phyloP scores from a whole-genome alignment of 768 basidiomycete species.

The Chalciporus sphaerocephalus region DNA sequence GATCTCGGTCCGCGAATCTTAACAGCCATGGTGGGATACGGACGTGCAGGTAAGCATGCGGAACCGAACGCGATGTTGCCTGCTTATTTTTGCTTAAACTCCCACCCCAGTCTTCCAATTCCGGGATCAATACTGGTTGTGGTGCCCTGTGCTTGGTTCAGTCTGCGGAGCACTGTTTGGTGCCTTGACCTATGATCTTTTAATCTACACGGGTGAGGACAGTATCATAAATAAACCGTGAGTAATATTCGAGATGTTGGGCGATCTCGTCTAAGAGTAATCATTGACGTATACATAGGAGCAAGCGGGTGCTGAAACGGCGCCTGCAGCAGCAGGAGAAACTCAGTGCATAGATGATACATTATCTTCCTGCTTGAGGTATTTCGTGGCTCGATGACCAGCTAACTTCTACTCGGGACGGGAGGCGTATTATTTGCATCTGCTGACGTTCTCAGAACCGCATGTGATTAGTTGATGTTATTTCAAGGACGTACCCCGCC shows the following conservation, averaged over 20 bases:
- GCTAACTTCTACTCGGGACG: no score
- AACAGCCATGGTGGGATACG: slow-evolving; percentile 65
- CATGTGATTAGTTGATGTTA: no score
- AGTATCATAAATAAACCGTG: slow-evolving; percentile 48
- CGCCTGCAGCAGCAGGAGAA: background rate
- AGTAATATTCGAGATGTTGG: background rate
- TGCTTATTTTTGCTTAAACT: background rate
- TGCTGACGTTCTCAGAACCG: no score
- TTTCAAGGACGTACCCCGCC: no score
- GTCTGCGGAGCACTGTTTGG: slow-evolving; percentile 53
- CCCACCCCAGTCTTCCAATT: slow-evolving; percentile 15
- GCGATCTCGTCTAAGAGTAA: background rate
- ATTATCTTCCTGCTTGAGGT: background rate
- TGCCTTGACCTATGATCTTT: slow-evolving; percentile 48
- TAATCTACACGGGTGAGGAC: slow-evolving; percentile 52
- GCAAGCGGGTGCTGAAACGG: background rate
- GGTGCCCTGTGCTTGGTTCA: slow-evolving; percentile 56
- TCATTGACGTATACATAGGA: background rate
- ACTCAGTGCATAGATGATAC: background rate
- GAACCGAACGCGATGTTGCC: background rate
- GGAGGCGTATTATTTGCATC: no score
- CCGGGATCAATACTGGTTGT: slow-evolving; percentile 61
- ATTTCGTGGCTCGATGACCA: background rate
- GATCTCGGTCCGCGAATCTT: slow-evolving; percentile 61
- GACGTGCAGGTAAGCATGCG: slow-evolving; percentile 25